These are phyloP conservation scores for Arachnopeziza araneosa DNA, from an alignment of 2,329 filamentous ascomycete species.

Conservation along the genomic window DNA sequence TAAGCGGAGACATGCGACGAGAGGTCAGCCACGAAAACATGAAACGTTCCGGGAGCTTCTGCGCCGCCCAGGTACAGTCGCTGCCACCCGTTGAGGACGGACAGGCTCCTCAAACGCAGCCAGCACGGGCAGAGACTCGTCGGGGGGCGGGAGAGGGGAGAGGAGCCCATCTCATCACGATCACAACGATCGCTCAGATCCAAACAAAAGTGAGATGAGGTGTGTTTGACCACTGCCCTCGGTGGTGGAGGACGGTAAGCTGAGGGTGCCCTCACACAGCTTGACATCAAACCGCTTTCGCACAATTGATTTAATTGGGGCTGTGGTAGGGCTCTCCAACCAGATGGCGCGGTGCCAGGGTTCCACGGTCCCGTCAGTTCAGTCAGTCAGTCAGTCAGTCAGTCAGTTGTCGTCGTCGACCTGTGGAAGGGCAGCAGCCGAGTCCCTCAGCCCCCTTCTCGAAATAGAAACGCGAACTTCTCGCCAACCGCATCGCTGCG, in stretches of 20 bases:
- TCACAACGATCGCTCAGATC: background rate
- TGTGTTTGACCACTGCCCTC: background rate
- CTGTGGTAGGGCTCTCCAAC: background rate
- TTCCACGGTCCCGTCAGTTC: background rate
- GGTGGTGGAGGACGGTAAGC: background rate
- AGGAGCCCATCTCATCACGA: background rate
- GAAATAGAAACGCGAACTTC: background rate
- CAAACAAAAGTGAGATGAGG: background rate
- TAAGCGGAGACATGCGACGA: background rate
- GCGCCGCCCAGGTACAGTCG: background rate
- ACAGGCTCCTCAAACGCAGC: background rate
- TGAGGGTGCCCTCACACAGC: background rate
- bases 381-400: no score
- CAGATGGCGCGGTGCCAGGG: background rate
- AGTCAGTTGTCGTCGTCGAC: background rate
- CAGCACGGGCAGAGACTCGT: background rate
- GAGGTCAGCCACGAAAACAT: background rate
- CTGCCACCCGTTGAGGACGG: background rate
- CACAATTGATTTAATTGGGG: background rate
- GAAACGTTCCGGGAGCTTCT: background rate
- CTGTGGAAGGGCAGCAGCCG: background rate
- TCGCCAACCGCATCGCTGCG: background rate
- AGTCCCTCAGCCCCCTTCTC: background rate
- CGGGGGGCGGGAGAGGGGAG: no score
- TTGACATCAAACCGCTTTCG: background rate